These are phyloP conservation scores for Penicillium antarcticum DNA, from an alignment of 495 filamentous ascomycete genomes.

Conservation along the genomic window DNA sequence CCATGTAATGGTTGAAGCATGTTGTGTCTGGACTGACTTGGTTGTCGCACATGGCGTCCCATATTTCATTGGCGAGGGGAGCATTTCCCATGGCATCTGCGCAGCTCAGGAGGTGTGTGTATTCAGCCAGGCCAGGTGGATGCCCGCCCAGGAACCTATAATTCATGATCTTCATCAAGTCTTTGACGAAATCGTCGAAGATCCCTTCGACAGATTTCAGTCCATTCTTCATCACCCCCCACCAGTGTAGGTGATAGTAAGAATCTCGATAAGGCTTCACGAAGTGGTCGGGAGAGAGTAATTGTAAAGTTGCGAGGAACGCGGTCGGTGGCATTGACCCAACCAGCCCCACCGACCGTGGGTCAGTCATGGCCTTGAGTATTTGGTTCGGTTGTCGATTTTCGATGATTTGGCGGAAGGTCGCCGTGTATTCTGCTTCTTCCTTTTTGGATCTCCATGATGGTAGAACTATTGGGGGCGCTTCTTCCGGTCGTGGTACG, in stretches of 20 bases:
- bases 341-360: conserved; percentile 31
- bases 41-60: conserved; percentile 44
- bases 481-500: conserved; percentile 3
- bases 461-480: neutral
- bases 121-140: conserved; percentile 44
- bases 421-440: conserved; percentile 11
- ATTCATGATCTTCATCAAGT: conserved; percentile 34
- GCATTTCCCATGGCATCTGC: conserved; percentile 47
- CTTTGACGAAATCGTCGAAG: conserved; percentile 37
- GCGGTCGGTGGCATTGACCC: conserved; percentile 27
- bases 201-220: conserved; percentile 26
- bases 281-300: conserved; percentile 42
- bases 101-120: conserved; percentile 54
- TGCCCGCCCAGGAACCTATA: conserved; percentile 28
- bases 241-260: conserved; percentile 44
- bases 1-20: conserved; percentile 59
- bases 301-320: conserved; percentile 36
- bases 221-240: conserved; percentile 24
- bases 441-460: conserved; percentile 5
- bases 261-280: conserved; percentile 47
- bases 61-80: conserved; percentile 44
- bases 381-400: conserved; percentile 38
- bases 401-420: conserved; percentile 28
- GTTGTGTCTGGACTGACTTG: conserved; percentile 41
- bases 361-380: conserved; percentile 32